A percentile compares a stretch with the other conserved stretches of the same genome.
Evolutionary conservation across 495 filamentous ascomycete genomes (phyloP).

Genomic region (Lophiotrema nucula): DNA sequence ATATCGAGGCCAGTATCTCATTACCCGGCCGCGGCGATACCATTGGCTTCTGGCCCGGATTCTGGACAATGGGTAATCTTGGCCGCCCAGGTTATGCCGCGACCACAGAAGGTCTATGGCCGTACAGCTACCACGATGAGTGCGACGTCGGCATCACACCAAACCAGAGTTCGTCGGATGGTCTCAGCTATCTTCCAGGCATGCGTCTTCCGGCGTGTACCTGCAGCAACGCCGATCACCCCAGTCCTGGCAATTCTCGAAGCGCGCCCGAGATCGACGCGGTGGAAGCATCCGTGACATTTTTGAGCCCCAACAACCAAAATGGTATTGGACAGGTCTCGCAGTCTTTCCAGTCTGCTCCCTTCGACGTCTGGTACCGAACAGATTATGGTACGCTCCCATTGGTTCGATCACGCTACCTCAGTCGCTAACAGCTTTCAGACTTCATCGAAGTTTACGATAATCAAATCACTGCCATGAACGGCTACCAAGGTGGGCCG

Average conservation of each 20-base stretch:
- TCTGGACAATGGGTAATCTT: slow-evolving; percentile 78
- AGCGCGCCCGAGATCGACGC: slow-evolving; percentile 77
- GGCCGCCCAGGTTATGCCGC: slow-evolving; percentile 68
- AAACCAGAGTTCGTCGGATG: slow-evolving; percentile 71
- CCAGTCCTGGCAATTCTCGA: slow-evolving; percentile 65
- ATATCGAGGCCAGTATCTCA: slow-evolving; percentile 75
- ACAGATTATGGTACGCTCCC: slow-evolving; percentile 60
- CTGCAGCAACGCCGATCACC: slow-evolving; percentile 65
- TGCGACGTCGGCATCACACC: slow-evolving; percentile 75
- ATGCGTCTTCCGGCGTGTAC: slow-evolving; percentile 74
- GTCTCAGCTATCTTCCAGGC: slow-evolving; percentile 66
- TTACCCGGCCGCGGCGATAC: slow-evolving; percentile 68
- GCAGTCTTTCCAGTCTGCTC: slow-evolving; percentile 71
- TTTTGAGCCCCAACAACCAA: slow-evolving; percentile 50
- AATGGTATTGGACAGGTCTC: slow-evolving; percentile 61
- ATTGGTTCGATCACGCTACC: not conserved
- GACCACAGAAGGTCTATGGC: slow-evolving; percentile 75
- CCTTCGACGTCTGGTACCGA: slow-evolving; percentile 75
- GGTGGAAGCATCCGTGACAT: slow-evolving; percentile 64
- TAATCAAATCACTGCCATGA: slow-evolving; percentile 57
- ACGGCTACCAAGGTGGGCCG: slow-evolving; percentile 64
- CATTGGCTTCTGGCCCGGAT: slow-evolving; percentile 75
- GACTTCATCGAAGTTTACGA: slow-evolving; percentile 67
- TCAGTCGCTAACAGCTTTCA: slow-evolving; percentile 25
- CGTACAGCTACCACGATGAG: slow-evolving; percentile 70